Conservation (phyloP, 768 basidiomycete species). For the Tremella mesenterica region DNA sequence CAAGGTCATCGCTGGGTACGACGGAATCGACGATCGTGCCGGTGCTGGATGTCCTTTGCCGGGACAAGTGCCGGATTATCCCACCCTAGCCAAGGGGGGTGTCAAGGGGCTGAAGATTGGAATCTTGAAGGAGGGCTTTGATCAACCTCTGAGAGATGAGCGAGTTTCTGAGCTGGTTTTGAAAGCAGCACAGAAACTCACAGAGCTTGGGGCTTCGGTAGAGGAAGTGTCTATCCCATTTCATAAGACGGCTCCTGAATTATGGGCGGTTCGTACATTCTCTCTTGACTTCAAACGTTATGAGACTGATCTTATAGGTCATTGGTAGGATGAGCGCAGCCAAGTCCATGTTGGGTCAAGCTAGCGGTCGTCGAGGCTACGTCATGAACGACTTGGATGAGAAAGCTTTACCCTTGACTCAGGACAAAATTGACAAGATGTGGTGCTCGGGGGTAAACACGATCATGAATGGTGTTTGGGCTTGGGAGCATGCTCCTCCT, state of each 20-base stretch:
- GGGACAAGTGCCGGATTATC: constrained; percentile 44
- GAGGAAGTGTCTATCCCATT: constrained; percentile 48
- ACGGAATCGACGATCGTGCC: constrained; percentile 49
- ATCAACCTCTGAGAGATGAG: constrained; percentile 44
- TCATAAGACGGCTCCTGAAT: constrained; percentile 30
- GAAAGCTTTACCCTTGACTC: constrained; percentile 43
- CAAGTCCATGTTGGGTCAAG: constrained; percentile 16
- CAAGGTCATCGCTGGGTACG: constrained; percentile 48
- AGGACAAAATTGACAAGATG: constrained; percentile 46
- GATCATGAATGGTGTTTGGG: constrained; percentile 21
- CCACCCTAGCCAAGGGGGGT: constrained; percentile 17
- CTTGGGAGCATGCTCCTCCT: constrained; percentile 16
- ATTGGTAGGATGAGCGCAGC: constrained; percentile 23
- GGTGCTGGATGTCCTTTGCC: constrained; percentile 44
- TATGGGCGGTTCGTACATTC: constrained; percentile 26
- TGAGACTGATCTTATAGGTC: constrained; percentile 9
- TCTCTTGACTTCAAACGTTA: neutral
- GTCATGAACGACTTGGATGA: constrained; percentile 43
- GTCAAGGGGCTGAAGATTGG: constrained; percentile 47
- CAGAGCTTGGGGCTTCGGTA: constrained; percentile 47
- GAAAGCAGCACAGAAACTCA: constrained; percentile 44
- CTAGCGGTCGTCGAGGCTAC: constrained; percentile 38
- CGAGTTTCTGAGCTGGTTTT: constrained; percentile 45
- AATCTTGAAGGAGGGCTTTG: constrained; percentile 47
- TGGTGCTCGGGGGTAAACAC: constrained; percentile 10